Conservation (phyloP, 805 yeast species). For the Ogataea nonfermentans region DNA sequence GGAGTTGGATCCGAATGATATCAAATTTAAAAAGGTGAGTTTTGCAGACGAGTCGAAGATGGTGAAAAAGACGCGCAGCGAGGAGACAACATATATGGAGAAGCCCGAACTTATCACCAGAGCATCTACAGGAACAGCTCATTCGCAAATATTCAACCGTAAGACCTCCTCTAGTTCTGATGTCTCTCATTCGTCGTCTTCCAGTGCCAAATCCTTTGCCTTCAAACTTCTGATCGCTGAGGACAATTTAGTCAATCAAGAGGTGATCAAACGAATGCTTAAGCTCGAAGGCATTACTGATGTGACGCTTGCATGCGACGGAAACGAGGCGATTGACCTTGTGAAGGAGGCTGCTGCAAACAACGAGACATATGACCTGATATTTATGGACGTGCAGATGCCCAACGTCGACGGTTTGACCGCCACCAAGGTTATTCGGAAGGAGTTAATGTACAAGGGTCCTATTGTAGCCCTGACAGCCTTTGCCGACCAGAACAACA, state of each 20-base stretch:
- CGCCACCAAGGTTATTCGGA: slow-evolving; percentile 74
- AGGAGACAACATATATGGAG: slow-evolving; percentile 27
- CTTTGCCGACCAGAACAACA: slow-evolving; percentile 90
- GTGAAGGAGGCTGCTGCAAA: slow-evolving; percentile 48
- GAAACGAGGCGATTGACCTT: slow-evolving; percentile 78
- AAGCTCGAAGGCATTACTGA: slow-evolving; percentile 73
- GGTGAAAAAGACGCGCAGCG: not conserved
- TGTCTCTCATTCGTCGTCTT: slow-evolving; percentile 1
- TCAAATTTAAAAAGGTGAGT: slow-evolving; percentile 44
- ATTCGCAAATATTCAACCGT: slow-evolving; percentile 28
- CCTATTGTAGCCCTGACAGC: slow-evolving; percentile 96
- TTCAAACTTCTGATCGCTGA: slow-evolving; percentile 80
- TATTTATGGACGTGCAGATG: slow-evolving; percentile 98
- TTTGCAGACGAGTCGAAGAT: slow-evolving; percentile 28
- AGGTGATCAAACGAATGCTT: slow-evolving; percentile 87
- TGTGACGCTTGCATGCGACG: slow-evolving; percentile 82
- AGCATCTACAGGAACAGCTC: slow-evolving; percentile 53
- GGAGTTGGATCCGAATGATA: slow-evolving; percentile 40
- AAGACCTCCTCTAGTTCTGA: slow-evolving; percentile 25
- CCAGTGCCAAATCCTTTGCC: slow-evolving; percentile 16
- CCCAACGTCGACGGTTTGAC: slow-evolving; percentile 87
- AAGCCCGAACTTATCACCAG: slow-evolving; percentile 46
- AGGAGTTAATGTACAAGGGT: slow-evolving; percentile 52
- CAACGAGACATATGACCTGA: slow-evolving; percentile 55
- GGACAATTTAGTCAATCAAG: slow-evolving; percentile 91